Base-by-base conservation (phyloP, 2,329 filamentous ascomycete genomes). In the Talaromyces sp. region DNA sequence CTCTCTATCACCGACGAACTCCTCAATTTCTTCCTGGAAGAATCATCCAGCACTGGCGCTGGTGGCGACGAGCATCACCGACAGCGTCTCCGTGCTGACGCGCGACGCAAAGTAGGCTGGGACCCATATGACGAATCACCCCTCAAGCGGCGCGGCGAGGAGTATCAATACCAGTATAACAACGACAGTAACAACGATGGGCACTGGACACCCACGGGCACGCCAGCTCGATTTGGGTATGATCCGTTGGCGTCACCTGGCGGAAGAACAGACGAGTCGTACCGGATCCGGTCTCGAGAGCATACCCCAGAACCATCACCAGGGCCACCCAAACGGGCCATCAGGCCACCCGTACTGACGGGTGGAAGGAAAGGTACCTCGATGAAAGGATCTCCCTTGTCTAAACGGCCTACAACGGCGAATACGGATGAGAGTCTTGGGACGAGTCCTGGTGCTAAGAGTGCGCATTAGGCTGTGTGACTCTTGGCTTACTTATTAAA, bases 1-100 rank as follows among this genome's bases (percentile, higher is more conserved):
- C 83, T 96, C n/a, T 86, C 91, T 6, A 95, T 96, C 64, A 90
- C 90, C 1, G 93, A 97, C 72, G 91, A 96, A 68, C 86, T 96
- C 2, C 81, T 96, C 47, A 92, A 89, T 58, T 96, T 96, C 78
- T 97, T 96, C 77, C 81, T 97, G 8, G 83, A 86, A 64, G 87
- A 90, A 68, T 85, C 83, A 10, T 85, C 85, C 34, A 87, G 86
- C 2, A 89, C 87, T 0, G 88, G 87, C 31, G 85, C 86, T 1
- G 87, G 87, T 3, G 81, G 82, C 4, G 85, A 89, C 66, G 80
- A 84, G 5, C 81, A 87, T 34, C 79, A 86, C 60, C 83, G 88
- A 6, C 84, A 85, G 59, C 80, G 82, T 0, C 79, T 87, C 1
- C 80, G 88, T 14, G 76, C 81, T 4, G 85, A 89, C 65, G 88